These are phyloP conservation scores for Leishmania amazonensis DNA, from an alignment of 208 protist genomes.

Conservation along the genomic window DNA sequence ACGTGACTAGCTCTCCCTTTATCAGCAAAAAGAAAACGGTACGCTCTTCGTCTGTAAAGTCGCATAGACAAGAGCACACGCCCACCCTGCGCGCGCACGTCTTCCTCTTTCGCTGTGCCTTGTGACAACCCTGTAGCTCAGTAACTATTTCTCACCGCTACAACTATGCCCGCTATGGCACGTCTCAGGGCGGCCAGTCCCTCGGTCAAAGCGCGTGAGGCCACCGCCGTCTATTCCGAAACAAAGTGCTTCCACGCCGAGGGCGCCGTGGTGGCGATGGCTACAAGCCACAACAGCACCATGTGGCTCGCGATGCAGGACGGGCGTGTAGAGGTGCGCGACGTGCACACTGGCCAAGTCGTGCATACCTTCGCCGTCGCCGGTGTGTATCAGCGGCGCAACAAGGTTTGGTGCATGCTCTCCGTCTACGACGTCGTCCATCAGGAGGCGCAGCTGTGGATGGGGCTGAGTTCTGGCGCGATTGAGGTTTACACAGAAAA, in stretches of 20 bases:
- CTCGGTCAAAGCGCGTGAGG: neutral
- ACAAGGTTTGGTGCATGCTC: slow-evolving; percentile 50
- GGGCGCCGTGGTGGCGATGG: slow-evolving; percentile 54
- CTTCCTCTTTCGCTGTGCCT: neutral
- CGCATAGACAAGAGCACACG: neutral
- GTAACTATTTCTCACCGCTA: neutral
- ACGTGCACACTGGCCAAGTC: slow-evolving; percentile 54
- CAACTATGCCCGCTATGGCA: neutral
- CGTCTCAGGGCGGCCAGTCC: neutral
- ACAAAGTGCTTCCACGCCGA: slow-evolving; percentile 43
- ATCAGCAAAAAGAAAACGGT: neutral
- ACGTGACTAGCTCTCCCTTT: neutral
- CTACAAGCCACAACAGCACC: slow-evolving; percentile 40
- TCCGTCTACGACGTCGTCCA: slow-evolving; percentile 29
- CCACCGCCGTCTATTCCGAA: slow-evolving; percentile 30
- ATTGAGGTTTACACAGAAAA: slow-evolving; percentile 72
- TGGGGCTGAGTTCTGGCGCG: slow-evolving; percentile 79
- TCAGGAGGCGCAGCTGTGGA: slow-evolving; percentile 64
- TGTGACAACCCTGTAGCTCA: neutral
- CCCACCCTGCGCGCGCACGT: neutral
- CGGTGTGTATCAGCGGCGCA: slow-evolving; percentile 24
- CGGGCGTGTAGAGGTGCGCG: slow-evolving; percentile 72
- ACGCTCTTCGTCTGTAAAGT: neutral
- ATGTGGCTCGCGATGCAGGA: slow-evolving; percentile 79
- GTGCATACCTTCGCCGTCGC: slow-evolving; percentile 58